These are phyloP conservation scores for Zygoascus biomembranicola DNA, from an alignment of 805 yeast species.

Conservation along the genomic window DNA sequence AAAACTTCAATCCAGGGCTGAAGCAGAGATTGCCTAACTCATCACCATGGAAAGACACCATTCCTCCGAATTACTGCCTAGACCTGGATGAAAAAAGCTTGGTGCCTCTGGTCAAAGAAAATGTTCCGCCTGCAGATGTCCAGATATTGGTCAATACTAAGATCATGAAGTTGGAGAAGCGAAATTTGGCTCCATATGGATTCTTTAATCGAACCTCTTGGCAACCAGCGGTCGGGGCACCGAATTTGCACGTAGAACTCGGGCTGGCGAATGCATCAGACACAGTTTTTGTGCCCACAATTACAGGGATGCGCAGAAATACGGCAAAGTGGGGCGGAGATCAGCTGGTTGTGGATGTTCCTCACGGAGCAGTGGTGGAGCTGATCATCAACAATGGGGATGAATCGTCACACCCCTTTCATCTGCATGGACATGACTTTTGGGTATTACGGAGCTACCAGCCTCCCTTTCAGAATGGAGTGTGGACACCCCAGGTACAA, in stretches of 20 bases:
- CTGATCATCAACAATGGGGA: constrained; percentile 72
- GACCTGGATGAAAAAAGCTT: constrained; percentile 7
- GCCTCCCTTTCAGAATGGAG: constrained; percentile 40
- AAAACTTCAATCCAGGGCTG: neutral
- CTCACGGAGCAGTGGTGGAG: constrained; percentile 56
- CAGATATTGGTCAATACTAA: constrained; percentile 9
- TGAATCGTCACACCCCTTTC: constrained; percentile 81
- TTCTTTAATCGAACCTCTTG: constrained; percentile 22
- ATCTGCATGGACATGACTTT: constrained; percentile 82
- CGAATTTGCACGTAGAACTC: constrained; percentile 22
- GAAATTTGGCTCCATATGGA: neutral
- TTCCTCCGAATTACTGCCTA: constrained; percentile 6
- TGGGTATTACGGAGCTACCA: constrained; percentile 58
- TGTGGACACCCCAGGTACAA: constrained; percentile 33
- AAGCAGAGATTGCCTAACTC: constrained; percentile 28
- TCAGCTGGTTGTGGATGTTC: constrained; percentile 51
- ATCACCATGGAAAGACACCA: constrained; percentile 15
- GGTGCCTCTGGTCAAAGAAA: constrained; percentile 4
- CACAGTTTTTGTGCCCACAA: constrained; percentile 31
- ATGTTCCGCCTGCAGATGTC: constrained; percentile 13
- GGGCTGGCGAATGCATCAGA: constrained; percentile 24
- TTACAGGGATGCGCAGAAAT: constrained; percentile 49
- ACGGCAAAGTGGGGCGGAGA: constrained; percentile 37
- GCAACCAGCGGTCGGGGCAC: constrained; percentile 22
- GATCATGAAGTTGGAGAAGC: constrained; percentile 10